Conservation (phyloP, 2,329 filamentous ascomycete species). For the Sporothrix luriei region DNA sequence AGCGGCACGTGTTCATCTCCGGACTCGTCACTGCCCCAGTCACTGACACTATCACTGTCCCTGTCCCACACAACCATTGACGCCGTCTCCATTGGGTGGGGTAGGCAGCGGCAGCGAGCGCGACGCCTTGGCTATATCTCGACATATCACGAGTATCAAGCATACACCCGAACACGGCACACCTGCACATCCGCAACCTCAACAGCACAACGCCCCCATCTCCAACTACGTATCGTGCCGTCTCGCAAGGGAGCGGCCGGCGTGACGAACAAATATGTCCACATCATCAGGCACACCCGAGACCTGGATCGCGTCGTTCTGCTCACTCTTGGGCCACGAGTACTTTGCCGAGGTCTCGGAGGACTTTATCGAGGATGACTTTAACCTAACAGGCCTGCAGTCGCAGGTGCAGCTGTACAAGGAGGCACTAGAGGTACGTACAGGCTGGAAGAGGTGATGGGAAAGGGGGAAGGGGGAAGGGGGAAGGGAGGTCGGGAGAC, state of each 20-base stretch:
- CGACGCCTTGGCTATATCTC: not conserved
- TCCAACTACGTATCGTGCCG: not conserved
- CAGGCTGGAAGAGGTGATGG: not conserved
- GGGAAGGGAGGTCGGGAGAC: too few species aligned
- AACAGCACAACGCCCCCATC: not conserved
- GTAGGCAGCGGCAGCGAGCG: not conserved
- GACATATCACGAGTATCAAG: not conserved
- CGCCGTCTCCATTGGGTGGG: not conserved
- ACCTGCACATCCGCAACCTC: not conserved
- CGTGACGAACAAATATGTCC: conserved; percentile 52
- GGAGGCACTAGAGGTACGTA: conserved; percentile 79
- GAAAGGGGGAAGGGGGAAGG: too few species aligned
- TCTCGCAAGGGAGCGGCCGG: conserved; percentile 2
- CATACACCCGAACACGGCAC: not conserved
- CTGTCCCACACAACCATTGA: not conserved
- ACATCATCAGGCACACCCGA: conserved; percentile 67
- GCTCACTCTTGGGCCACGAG: conserved; percentile 91
- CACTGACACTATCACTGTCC: too few species aligned
- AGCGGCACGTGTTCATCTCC: conserved; percentile 2
- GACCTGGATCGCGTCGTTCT: conserved; percentile 98
- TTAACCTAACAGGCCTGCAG: conserved; percentile 94
- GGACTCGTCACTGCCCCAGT: not conserved
- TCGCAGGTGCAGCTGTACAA: conserved; percentile 98
- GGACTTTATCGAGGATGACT: conserved; percentile 99
- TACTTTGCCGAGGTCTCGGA: conserved; percentile 99